Percentiles rank a stretch among this genome's conserved stretches.
Conservation (phyloP, 129 eudicot species). For the Pulicaria dysenterica region DNA sequence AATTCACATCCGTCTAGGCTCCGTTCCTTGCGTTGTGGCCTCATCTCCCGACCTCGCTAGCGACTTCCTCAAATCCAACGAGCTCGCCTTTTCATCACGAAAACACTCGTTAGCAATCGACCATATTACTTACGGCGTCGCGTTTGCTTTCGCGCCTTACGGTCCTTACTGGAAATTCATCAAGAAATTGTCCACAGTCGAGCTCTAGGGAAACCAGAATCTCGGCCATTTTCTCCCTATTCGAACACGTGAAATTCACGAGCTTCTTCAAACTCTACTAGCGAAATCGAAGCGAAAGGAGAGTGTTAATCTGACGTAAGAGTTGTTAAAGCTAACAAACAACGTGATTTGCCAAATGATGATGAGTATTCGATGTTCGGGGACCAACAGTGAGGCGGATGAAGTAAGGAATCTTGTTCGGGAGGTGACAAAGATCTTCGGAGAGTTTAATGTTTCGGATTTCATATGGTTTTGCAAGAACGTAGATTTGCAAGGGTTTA, state of each 20-base stretch:
- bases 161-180: slow-evolving; percentile 61
- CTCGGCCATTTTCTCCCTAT: slow-evolving; percentile 50
- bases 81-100: slow-evolving; percentile 43
- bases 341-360: slow-evolving; percentile 54
- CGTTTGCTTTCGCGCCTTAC: slow-evolving; percentile 56
- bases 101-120: slow-evolving; percentile 41
- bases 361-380: slow-evolving; percentile 54
- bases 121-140: slow-evolving; percentile 39
- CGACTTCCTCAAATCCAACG: slow-evolving; percentile 53
- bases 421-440: slow-evolving; percentile 54
- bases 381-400: slow-evolving; percentile 46
- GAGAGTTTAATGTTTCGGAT: slow-evolving; percentile 53
- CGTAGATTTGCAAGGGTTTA: slow-evolving; percentile 42
- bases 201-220: slow-evolving; percentile 46
- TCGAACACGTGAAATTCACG: slow-evolving; percentile 31
- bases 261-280: slow-evolving; percentile 23
- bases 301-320: slow-evolving; percentile 44
- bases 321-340: slow-evolving; percentile 48
- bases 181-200: slow-evolving; percentile 47
- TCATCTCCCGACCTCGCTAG: slow-evolving; percentile 52
- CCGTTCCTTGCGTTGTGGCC: slow-evolving; percentile 42
- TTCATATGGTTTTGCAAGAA: slow-evolving; percentile 48
- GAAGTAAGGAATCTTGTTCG: slow-evolving; percentile 44
- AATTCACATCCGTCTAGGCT: slow-evolving; percentile 51
- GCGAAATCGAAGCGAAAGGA: slow-evolving; percentile 32